These are phyloP conservation scores for Ogataea kodamae DNA, from an alignment of 805 yeast species.

Conservation along the genomic window DNA sequence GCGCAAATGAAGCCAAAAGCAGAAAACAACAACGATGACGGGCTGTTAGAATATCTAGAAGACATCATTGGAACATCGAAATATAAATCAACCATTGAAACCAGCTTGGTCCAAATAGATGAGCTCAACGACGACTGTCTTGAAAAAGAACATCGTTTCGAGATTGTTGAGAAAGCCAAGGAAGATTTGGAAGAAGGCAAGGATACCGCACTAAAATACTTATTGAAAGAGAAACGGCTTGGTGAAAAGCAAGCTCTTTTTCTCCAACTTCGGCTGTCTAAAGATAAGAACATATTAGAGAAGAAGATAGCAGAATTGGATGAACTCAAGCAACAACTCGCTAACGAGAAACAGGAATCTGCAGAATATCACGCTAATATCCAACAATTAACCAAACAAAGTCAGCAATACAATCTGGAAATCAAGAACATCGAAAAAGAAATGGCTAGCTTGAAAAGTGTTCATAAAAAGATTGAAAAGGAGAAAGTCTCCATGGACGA, in stretches of 20 bases:
- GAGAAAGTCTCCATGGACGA: constrained; percentile 72
- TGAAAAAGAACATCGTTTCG: constrained; percentile 77
- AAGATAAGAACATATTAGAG: constrained; percentile 39
- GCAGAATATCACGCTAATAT: constrained; percentile 38
- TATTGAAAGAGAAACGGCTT: constrained; percentile 61
- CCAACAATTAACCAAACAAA: constrained; percentile 28
- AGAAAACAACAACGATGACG: constrained; percentile 88
- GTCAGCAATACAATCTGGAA: constrained; percentile 22
- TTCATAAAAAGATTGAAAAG: constrained; percentile 46
- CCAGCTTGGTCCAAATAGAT: constrained; percentile 56
- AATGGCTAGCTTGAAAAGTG: constrained; percentile 32
- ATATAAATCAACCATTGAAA: constrained; percentile 75
- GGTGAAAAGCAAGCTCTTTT: constrained; percentile 50
- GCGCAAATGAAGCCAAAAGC: constrained; percentile 99
- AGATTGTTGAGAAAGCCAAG: constrained; percentile 75
- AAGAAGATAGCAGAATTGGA: constrained; percentile 37
- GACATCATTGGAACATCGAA: constrained; percentile 94
- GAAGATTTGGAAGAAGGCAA: constrained; percentile 56
- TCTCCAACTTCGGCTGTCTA: constrained; percentile 48
- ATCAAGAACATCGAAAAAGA: constrained; percentile 25
- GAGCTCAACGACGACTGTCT: constrained; percentile 74
- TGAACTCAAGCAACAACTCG: constrained; percentile 39
- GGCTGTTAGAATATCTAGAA: constrained; percentile 87
- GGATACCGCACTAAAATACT: constrained; percentile 62
- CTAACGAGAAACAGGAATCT: constrained; percentile 42